These are phyloP conservation scores for Rugosomyces carneus DNA, from an alignment of 1,284 basidiomycete species.

Conservation along the genomic window DNA sequence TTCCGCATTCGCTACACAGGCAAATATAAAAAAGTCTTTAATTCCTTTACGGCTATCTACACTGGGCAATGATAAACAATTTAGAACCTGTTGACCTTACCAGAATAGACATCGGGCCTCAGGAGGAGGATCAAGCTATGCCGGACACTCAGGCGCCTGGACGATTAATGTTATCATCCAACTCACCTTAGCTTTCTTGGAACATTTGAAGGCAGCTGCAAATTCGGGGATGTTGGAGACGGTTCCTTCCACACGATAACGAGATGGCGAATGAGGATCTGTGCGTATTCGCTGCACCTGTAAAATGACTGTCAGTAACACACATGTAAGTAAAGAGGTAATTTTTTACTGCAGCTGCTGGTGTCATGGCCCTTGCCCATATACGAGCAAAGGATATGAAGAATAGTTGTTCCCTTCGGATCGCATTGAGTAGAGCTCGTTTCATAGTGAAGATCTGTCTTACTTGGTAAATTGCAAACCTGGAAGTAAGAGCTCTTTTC, in stretches of 20 bases:
- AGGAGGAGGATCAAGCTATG: constrained; percentile 58
- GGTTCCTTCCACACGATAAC: constrained; percentile 79
- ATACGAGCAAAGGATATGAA: constrained; percentile 81
- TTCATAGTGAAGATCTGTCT: constrained; percentile 10
- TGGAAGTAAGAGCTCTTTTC: constrained; percentile 69
- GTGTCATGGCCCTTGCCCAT: constrained; percentile 72
- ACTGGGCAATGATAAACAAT: not conserved
- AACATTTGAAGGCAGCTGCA: constrained; percentile 71
- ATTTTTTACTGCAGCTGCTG: constrained; percentile 56
- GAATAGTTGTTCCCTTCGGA: constrained; percentile 79
- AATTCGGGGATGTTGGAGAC: constrained; percentile 77
- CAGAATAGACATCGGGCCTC: constrained; percentile 68
- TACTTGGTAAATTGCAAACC: constrained; percentile 77
- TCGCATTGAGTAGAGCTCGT: not conserved
- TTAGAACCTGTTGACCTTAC: constrained; percentile 25
- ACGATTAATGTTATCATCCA: not conserved
- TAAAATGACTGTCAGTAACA: constrained; percentile 19
- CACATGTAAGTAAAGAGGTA: constrained; percentile 6
- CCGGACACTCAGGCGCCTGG: not conserved
- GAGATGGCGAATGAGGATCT: constrained; percentile 83
- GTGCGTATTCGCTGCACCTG: constrained; percentile 76
- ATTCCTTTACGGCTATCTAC: not conserved
- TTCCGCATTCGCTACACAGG: no score
- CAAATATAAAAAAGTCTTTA: not conserved
- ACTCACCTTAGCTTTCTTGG: constrained; percentile 59